Evolutionary conservation across 768 basidiomycete genomes (phyloP).

Genomic region (Boletales sp.): DNA sequence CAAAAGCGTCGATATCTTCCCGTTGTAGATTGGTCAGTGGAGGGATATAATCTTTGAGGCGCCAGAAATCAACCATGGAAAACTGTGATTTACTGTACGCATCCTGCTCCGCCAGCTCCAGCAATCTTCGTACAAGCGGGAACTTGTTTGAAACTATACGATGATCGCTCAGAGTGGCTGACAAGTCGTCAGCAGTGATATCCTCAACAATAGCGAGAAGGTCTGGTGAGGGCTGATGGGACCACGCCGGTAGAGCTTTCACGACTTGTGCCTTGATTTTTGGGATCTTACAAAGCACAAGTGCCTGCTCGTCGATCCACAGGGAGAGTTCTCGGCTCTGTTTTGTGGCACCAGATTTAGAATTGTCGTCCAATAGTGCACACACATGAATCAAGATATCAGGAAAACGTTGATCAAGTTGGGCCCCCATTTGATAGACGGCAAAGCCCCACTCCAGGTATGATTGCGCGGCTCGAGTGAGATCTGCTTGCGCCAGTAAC

Average conservation of each 20-base stretch:
- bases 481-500: conserved; percentile 63
- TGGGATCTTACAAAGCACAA: conserved; percentile 37
- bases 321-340: conserved; percentile 47
- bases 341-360: conserved; percentile 23
- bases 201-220: conserved; percentile 45
- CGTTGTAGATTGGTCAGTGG: conserved; percentile 47
- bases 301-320: conserved; percentile 63
- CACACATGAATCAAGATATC: conserved; percentile 69
- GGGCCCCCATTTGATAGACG: conserved; percentile 39
- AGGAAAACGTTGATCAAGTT: conserved; percentile 52
- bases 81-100: conserved; percentile 46
- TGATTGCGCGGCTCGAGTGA: conserved; percentile 67
- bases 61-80: conserved; percentile 71
- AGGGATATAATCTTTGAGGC: conserved; percentile 76
- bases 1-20: conserved; percentile 72
- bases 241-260: conserved; percentile 73
- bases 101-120: conserved; percentile 40
- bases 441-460: conserved; percentile 76
- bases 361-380: conserved; percentile 52
- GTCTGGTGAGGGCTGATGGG: conserved; percentile 50
- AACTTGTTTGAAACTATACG: conserved; percentile 75
- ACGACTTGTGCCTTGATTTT: conserved; percentile 41
- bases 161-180: conserved; percentile 52
- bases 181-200: conserved; percentile 46
- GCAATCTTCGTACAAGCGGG: conserved; percentile 64